These are phyloP conservation scores for Sclerotiophoma versabilis DNA, from an alignment of 2,329 filamentous ascomycete genomes.

Conservation along the genomic window DNA sequence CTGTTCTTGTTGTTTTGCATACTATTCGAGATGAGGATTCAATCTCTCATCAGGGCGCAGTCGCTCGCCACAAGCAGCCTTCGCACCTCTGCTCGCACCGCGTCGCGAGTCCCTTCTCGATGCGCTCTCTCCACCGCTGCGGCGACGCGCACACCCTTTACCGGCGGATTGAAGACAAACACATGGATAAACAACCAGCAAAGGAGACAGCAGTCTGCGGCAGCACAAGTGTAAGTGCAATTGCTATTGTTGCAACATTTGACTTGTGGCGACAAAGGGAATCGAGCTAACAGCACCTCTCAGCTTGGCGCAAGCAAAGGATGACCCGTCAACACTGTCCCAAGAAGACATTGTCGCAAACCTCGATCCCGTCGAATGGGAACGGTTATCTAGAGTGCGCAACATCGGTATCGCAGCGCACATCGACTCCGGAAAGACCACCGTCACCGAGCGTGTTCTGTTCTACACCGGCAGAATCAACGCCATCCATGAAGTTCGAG, in stretches of 20 bases:
- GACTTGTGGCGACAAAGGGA: constrained; percentile 6
- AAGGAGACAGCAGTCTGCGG: constrained; percentile 47
- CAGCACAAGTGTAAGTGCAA: constrained; percentile 48
- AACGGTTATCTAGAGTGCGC: constrained; percentile 79
- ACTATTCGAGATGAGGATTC: constrained; percentile 43
- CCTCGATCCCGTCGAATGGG: constrained; percentile 79
- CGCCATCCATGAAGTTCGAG: constrained; percentile 94
- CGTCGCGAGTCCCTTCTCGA: constrained; percentile 35
- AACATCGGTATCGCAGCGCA: constrained; percentile 99
- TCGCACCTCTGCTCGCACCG: constrained; percentile 36
- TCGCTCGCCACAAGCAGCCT: constrained; percentile 41
- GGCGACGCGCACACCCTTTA: constrained; percentile 36
- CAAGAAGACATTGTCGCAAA: constrained; percentile 77
- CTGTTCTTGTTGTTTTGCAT: constrained; percentile 17
- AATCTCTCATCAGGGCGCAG: constrained; percentile 44
- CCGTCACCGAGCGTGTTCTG: constrained; percentile 92
- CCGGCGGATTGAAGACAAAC: constrained; percentile 38
- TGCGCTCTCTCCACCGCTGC: constrained; percentile 44
- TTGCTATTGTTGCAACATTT: not conserved
- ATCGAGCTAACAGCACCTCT: constrained; percentile 29
- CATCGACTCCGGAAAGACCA: constrained; percentile 98
- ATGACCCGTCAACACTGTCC: constrained; percentile 63
- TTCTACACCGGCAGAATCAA: constrained; percentile 99
- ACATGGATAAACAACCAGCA: constrained; percentile 42
- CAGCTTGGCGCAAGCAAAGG: constrained; percentile 61